Percentiles rank a stretch among this genome's conserved stretches.
phyloP scores from a whole-genome alignment of 1,284 basidiomycete species.

The Sanghuangporus baumii region DNA sequence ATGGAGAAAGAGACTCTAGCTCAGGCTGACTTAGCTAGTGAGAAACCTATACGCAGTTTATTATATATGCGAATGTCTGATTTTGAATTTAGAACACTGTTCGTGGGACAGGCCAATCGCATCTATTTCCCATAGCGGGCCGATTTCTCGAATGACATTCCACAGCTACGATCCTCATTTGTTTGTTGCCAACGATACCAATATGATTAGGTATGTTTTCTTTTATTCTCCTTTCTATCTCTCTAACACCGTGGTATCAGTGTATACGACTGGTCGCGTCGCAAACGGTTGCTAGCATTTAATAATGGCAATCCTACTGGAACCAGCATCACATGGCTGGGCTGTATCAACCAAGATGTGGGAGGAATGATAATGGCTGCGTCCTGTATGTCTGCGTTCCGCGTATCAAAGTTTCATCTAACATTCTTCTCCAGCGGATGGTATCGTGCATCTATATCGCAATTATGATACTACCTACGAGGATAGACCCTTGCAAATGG shows the following conservation, averaged over 20 bases:
- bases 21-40: constrained; percentile 69
- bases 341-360: constrained; percentile 95
- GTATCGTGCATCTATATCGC: constrained; percentile 86
- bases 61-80: background rate
- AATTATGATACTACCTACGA: constrained; percentile 75
- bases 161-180: constrained; percentile 92
- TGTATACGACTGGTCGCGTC: constrained; percentile 92
- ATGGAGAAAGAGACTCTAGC: constrained; percentile 67
- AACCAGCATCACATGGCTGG: constrained; percentile 83
- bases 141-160: constrained; percentile 79
- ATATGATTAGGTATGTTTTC: constrained; percentile 74
- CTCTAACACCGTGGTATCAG: constrained; percentile 35
- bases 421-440: constrained; percentile 60
- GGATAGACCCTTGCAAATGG: constrained; percentile 73
- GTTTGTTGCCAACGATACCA: constrained; percentile 80
- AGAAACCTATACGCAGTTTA: constrained; percentile 23
- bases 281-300: constrained; percentile 76
- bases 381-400: constrained; percentile 52
- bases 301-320: constrained; percentile 84
- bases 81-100: constrained; percentile 35
- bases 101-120: constrained; percentile 81
- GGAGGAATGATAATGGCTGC: constrained; percentile 88
- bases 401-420: background rate
- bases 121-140: constrained; percentile 63
- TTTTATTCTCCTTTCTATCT: background rate